Evolutionary conservation across 2,329 filamentous ascomycete species (phyloP).

Genomic region (Aureobasidium uvarum): DNA sequence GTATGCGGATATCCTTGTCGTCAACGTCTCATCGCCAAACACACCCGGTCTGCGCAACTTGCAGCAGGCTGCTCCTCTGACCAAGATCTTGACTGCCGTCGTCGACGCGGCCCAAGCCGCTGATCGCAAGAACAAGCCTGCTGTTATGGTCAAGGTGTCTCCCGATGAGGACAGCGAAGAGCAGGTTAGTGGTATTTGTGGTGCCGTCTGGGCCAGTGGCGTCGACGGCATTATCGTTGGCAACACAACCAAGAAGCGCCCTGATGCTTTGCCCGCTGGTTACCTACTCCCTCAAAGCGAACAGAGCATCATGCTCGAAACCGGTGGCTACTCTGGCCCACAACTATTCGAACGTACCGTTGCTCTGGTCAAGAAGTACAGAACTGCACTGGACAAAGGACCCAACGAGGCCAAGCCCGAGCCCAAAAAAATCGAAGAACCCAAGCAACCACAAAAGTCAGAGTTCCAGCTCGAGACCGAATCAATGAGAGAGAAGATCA

Average conservation of each 20-base stretch:
- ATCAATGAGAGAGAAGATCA: constrained; percentile 11
- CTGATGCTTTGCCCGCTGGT: constrained; percentile 66
- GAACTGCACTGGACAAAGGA: constrained; percentile 51
- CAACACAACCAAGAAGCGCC: constrained; percentile 87
- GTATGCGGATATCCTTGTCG: constrained; percentile 94
- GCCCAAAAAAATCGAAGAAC: constrained; percentile 11
- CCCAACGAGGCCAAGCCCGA: constrained; percentile 34
- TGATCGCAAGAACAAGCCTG: constrained; percentile 68
- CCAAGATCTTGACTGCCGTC: constrained; percentile 74
- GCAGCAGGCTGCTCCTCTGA: constrained; percentile 80
- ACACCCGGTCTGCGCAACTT: constrained; percentile 86
- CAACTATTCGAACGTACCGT: constrained; percentile 81
- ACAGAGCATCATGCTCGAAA: constrained; percentile 65
- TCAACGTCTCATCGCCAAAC: constrained; percentile 97
- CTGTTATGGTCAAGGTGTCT: constrained; percentile 97
- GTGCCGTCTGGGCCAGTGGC: constrained; percentile 76
- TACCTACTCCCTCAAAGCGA: constrained; percentile 66
- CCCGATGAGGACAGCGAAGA: constrained; percentile 86
- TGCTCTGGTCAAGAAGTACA: constrained; percentile 75
- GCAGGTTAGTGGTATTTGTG: constrained; percentile 84
- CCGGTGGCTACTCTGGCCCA: constrained; percentile 87
- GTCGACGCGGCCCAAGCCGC: constrained; percentile 71
- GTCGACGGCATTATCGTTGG: constrained; percentile 96
- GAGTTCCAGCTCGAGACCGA: constrained; percentile 23
- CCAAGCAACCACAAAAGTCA: constrained; percentile 2